Evolutionary conservation across 2,329 filamentous ascomycete genomes (phyloP).

Genomic region (Albophoma yamanashiensis): DNA sequence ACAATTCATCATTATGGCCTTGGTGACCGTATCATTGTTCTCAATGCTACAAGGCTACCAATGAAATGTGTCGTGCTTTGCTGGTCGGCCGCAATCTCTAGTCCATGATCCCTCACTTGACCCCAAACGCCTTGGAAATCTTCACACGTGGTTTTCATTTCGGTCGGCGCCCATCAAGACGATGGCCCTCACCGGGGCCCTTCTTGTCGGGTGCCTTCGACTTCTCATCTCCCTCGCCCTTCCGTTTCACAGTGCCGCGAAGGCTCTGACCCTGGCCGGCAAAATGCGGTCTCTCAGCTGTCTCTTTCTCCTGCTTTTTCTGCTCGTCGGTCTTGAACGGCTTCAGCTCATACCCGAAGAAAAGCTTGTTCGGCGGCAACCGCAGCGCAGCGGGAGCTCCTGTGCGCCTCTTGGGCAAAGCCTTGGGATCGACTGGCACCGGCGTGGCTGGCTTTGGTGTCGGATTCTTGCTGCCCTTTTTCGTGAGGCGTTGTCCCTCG

Average conservation of each 20-base stretch:
- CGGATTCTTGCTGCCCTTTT: conserved; percentile 61
- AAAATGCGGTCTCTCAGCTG: conserved; percentile 63
- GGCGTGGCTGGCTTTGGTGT: conserved; percentile 63
- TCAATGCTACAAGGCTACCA: neutral
- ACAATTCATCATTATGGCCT: neutral
- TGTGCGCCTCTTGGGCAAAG: conserved; percentile 33
- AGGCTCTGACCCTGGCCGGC: conserved; percentile 78
- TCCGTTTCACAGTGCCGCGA: conserved; percentile 59
- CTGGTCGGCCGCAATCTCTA: neutral
- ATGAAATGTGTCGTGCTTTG: neutral
- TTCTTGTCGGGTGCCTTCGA: conserved; percentile 37
- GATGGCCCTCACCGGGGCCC: conserved; percentile 28
- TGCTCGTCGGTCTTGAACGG: conserved; percentile 73
- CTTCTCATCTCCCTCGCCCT: conserved; percentile 42
- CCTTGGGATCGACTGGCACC: conserved; percentile 29
- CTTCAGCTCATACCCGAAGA: conserved; percentile 92
- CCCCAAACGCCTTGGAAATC: conserved; percentile 12
- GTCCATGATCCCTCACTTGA: neutral
- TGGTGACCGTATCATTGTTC: neutral
- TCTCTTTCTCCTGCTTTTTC: conserved; percentile 52
- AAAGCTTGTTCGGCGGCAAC: conserved; percentile 79
- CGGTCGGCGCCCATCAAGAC: conserved; percentile 30
- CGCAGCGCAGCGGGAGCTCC: conserved; percentile 83
- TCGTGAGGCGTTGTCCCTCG: conserved; percentile 74
- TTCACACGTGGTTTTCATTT: conserved; percentile 4